These are phyloP conservation scores for Myxozyma vanderwaltii DNA, from an alignment of 805 yeast genomes.

Conservation along the genomic window DNA sequence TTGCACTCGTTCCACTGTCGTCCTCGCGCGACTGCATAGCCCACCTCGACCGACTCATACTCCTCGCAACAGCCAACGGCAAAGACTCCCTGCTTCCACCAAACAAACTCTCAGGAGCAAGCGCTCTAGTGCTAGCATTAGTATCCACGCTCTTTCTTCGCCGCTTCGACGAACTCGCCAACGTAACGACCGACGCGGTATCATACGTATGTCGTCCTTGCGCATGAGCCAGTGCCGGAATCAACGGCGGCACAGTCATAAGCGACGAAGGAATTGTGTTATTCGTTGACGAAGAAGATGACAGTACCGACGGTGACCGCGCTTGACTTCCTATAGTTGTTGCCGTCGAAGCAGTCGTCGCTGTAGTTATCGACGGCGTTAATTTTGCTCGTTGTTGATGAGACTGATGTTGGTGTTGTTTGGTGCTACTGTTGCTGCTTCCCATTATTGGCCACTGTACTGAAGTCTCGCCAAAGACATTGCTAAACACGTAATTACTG, in stretches of 20 bases:
- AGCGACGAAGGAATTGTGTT: conserved; percentile 29
- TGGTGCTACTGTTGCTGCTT: background rate
- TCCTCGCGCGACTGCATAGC: conserved; percentile 8
- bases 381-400: background rate
- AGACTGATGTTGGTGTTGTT: background rate
- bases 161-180: conserved; percentile 33
- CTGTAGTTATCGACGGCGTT: conserved; percentile 1
- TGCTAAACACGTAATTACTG: conserved; percentile 14
- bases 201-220: conserved; percentile 13
- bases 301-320: conserved; percentile 20
- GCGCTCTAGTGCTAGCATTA: conserved; percentile 33
- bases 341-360: conserved; percentile 9
- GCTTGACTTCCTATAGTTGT: conserved; percentile 13
- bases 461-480: conserved; percentile 15
- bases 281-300: conserved; percentile 26
- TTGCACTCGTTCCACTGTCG: conserved; percentile 11
- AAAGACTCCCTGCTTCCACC: conserved; percentile 34
- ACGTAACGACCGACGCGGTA: conserved; percentile 31
- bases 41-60: conserved; percentile 16
- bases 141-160: conserved; percentile 32
- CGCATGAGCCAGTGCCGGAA: background rate
- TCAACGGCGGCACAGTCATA: conserved; percentile 23
- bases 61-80: conserved; percentile 29
- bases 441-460: background rate
- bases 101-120: conserved; percentile 32